phyloP scores from a whole-genome alignment of 164 flowering plant species.

The Macadamia integrifolia region DNA sequence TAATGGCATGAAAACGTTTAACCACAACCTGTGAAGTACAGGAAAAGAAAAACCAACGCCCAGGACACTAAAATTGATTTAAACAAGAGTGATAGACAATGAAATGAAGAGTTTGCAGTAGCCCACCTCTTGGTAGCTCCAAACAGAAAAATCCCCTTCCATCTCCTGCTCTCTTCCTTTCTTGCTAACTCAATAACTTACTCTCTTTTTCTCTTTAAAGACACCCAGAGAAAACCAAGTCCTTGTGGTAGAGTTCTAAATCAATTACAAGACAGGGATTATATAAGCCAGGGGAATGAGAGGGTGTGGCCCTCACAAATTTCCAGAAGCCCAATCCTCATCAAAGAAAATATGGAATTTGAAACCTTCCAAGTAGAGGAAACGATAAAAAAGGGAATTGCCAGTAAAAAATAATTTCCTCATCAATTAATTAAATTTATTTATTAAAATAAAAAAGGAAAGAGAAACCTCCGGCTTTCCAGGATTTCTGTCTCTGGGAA shows the following conservation, averaged over 20 bases:
- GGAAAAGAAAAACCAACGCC: no score
- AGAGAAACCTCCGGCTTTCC: slow-evolving; percentile 4
- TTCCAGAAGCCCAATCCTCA: slow-evolving; percentile 9
- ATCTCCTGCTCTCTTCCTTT: background rate
- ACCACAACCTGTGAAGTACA: no score
- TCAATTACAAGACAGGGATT: background rate
- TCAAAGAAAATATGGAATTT: slow-evolving; percentile 2
- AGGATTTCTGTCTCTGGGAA: slow-evolving; percentile 2
- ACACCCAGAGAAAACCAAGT: no score
- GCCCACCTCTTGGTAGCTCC: slow-evolving; percentile 9
- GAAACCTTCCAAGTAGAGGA: background rate
- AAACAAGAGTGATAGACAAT: no score
- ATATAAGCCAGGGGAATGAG: background rate
- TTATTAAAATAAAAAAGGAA: background rate
- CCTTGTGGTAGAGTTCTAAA: no score
- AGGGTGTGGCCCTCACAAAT: background rate
- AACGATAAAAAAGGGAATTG: background rate
- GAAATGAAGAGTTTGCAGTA: no score
- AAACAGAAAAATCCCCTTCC: slow-evolving; percentile 10
- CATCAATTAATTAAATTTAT: background rate
- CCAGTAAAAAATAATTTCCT: background rate
- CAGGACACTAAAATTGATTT: no score
- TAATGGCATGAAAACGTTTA: background rate
- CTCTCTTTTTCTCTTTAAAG: no score
- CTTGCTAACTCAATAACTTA: background rate